These are phyloP conservation scores for Colletotrichum sp. DNA, from an alignment of 2,329 filamentous ascomycete genomes.

Conservation along the genomic window DNA sequence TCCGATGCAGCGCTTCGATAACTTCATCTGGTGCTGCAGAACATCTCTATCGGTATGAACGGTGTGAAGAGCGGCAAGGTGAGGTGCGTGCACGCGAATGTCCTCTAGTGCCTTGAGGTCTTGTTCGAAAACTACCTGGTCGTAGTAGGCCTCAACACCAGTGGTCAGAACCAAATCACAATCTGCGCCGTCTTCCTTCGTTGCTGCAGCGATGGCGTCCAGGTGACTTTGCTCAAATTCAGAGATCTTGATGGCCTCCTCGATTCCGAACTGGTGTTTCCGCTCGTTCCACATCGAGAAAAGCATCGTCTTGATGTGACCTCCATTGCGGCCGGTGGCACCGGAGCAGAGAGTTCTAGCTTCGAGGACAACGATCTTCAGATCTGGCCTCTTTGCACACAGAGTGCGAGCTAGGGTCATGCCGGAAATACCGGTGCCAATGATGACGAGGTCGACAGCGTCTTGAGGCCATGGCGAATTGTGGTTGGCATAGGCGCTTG, in stretches of 20 bases:
- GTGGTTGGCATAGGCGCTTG: not conserved
- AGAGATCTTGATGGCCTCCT: constrained; percentile 11
- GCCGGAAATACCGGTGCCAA: constrained; percentile 25
- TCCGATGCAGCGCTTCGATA: not conserved
- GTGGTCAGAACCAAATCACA: constrained; percentile 13
- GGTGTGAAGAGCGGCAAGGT: constrained; percentile 15
- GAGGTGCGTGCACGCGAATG: constrained; percentile 14
- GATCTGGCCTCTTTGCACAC: constrained; percentile 7
- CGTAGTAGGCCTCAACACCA: constrained; percentile 20
- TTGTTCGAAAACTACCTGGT: constrained; percentile 17
- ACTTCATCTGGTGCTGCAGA: constrained; percentile 8
- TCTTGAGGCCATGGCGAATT: constrained; percentile 19
- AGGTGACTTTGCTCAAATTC: constrained; percentile 18
- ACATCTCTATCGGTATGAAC: constrained; percentile 7
- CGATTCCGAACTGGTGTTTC: constrained; percentile 10
- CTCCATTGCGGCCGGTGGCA: not conserved
- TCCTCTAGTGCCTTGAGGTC: constrained; percentile 20
- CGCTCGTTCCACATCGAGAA: constrained; percentile 15
- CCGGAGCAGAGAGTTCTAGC: not conserved
- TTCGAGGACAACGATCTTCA: not conserved
- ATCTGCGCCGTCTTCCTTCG: not conserved
- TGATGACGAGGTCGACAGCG: constrained; percentile 23
- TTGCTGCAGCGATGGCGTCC: not conserved
- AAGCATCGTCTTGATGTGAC: constrained; percentile 21
- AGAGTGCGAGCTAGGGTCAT: constrained; percentile 18